Percentiles rank a stretch among this genome's conserved stretches.
Conservation (phyloP, 495 filamentous ascomycete genomes). For the Annulohypoxylon maeteangense region DNA sequence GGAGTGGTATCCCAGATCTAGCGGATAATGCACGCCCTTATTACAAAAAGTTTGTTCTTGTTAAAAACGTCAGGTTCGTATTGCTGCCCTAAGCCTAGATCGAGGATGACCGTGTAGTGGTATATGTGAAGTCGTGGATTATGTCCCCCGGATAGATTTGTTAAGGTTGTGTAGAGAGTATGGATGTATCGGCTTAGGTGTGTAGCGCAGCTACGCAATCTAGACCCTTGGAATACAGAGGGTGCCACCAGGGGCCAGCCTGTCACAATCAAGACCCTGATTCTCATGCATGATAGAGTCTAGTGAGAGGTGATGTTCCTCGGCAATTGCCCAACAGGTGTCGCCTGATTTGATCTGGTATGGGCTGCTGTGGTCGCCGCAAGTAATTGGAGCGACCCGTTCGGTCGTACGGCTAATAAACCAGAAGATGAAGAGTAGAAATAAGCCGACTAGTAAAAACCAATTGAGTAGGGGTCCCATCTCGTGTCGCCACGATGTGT, state of each 20-base stretch:
- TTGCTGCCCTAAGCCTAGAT: background rate
- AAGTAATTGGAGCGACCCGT: conserved; percentile 25
- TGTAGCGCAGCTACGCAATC: conserved; percentile 22
- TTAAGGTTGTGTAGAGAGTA: conserved; percentile 10
- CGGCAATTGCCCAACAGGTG: conserved; percentile 49
- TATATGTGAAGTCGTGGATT: background rate
- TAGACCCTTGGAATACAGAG: conserved; percentile 45
- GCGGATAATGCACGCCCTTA: conserved; percentile 60
- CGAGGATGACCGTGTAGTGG: background rate
- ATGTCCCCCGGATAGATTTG: background rate
- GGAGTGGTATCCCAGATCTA: conserved; percentile 51
- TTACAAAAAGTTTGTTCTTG: conserved; percentile 65
- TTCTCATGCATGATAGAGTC: conserved; percentile 46
- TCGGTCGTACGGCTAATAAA: conserved; percentile 33
- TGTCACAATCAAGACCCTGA: conserved; percentile 45
- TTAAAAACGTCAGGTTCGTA: conserved; percentile 41
- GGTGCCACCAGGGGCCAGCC: conserved; percentile 35
- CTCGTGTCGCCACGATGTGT: conserved; percentile 47
- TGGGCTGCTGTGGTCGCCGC: conserved; percentile 30
- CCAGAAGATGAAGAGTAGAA: conserved; percentile 47
- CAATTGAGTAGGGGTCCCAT: conserved; percentile 51
- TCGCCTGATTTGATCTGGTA: conserved; percentile 44
- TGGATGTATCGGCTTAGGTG: background rate
- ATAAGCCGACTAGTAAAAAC: conserved; percentile 48
- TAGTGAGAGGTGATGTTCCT: conserved; percentile 36